Evolutionary conservation across 148 eudicot genomes (phyloP).

Genomic region (Rhododendron molle): DNA sequence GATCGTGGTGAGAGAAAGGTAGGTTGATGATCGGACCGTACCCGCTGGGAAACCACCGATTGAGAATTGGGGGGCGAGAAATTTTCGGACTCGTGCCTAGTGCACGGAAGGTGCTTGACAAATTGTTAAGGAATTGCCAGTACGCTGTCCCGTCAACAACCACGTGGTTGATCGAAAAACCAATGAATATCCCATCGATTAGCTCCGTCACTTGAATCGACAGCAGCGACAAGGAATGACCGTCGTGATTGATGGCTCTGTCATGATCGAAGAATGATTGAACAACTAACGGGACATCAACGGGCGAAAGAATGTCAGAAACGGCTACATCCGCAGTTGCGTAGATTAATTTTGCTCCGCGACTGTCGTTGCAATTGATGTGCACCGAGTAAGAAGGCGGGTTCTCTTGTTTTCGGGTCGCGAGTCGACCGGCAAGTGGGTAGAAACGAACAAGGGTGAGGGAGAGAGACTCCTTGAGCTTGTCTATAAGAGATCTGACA

Average conservation of each 20-base stretch:
- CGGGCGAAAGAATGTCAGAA: constrained; percentile 14
- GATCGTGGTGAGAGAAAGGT: constrained; percentile 22
- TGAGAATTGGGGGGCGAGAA: constrained; percentile 15
- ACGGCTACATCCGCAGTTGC: constrained; percentile 8
- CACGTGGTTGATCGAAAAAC: constrained; percentile 32
- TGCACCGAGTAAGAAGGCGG: constrained; percentile 17
- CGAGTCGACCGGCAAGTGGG: constrained; percentile 32
- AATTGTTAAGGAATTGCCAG: constrained; percentile 32
- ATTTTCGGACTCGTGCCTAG: not conserved
- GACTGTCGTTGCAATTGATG: constrained; percentile 22
- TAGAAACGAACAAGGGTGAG: constrained; percentile 26
- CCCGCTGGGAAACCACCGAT: constrained; percentile 19
- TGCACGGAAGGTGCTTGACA: constrained; percentile 24
- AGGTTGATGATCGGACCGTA: constrained; percentile 17
- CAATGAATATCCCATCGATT: constrained; percentile 34
- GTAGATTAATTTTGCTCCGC: constrained; percentile 34
- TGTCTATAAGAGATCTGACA: constrained; percentile 15
- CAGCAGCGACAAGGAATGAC: constrained; percentile 24
- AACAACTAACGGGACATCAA: constrained; percentile 27
- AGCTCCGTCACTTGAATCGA: constrained; percentile 36
- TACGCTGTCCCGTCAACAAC: constrained; percentile 29
- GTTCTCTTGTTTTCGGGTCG: constrained; percentile 18
- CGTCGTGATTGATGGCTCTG: constrained; percentile 33
- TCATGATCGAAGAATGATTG: constrained; percentile 36
- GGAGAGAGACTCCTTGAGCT: constrained; percentile 31